phyloP scores from a whole-genome alignment of 352 stramenopile species.

The Pythium volutum region DNA sequence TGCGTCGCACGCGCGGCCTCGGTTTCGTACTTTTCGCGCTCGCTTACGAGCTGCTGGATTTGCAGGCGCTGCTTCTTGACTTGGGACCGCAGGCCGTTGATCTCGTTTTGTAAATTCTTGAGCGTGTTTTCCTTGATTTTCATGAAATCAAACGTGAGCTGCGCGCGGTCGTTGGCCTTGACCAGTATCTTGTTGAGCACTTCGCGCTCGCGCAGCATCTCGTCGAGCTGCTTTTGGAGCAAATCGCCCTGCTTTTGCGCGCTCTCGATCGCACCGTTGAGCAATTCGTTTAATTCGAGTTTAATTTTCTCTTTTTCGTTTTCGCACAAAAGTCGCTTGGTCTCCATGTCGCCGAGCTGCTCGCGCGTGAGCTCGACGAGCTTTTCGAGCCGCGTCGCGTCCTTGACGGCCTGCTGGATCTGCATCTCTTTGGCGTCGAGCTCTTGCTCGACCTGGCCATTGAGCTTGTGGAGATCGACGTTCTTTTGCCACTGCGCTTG shows the following conservation, averaged over 20 bases:
- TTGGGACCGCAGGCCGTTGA: conserved; percentile 74
- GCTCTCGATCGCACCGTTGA: conserved; percentile 58
- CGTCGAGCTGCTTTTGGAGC: conserved; percentile 75
- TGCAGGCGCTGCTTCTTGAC: conserved; percentile 67
- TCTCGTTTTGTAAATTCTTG: conserved; percentile 90
- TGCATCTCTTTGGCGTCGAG: conserved; percentile 46
- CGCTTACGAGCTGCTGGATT: conserved; percentile 83
- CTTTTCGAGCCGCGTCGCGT: conserved; percentile 73
- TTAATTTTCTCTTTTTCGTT: conserved; percentile 66
- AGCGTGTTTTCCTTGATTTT: conserved; percentile 91
- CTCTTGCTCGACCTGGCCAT: conserved; percentile 61
- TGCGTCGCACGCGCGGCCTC: conserved; percentile 75
- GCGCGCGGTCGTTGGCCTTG: conserved; percentile 71
- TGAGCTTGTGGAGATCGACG: conserved; percentile 75
- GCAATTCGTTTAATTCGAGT: conserved; percentile 54
- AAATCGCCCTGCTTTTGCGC: conserved; percentile 72
- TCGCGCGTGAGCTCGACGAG: conserved; percentile 69
- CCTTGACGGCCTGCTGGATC: conserved; percentile 45
- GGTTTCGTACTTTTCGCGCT: conserved; percentile 88
- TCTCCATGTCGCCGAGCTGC: conserved; percentile 67
- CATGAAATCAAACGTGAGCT: conserved; percentile 87
- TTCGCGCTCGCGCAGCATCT: conserved; percentile 75
- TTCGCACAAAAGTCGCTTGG: conserved; percentile 54
- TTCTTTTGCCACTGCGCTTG: conserved; percentile 83
- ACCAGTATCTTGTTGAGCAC: conserved; percentile 88